Percentiles rank a stretch among this genome's conserved stretches.
Evolutionary conservation across 257 asterid genomes (phyloP).

Genomic region (Solanum megistacrolobum): DNA sequence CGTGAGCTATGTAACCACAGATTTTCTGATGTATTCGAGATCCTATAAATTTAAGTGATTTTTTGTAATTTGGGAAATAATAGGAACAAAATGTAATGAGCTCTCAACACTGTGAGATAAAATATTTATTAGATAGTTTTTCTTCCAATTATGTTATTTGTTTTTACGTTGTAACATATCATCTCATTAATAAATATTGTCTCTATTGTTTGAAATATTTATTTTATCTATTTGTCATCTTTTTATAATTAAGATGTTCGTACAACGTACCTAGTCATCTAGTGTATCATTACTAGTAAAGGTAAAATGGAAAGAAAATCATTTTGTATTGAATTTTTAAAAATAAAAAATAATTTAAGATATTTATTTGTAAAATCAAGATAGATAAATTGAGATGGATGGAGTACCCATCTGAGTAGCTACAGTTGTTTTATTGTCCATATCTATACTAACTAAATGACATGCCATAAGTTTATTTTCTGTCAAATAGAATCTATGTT

Average conservation of each 20-base stretch:
- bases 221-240: not conserved
- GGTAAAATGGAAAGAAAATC: not conserved
- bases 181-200: not conserved
- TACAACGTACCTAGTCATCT: not conserved
- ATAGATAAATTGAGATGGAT: not conserved
- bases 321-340: not conserved
- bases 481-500: not conserved
- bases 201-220: not conserved
- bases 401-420: not conserved
- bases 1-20: rapidly evolving
- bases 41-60: not conserved
- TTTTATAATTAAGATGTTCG: not conserved
- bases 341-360: not conserved
- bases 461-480: not conserved
- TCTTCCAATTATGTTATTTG: not conserved
- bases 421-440: not conserved
- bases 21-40: not conserved
- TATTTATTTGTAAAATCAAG: not conserved
- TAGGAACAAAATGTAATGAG: not conserved
- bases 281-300: not conserved
- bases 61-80: not conserved
- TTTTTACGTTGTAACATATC: not conserved
- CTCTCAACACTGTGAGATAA: no score
- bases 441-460: not conserved
- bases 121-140: no score